Conservation (phyloP, 371 early-diverging fungal genomes). For the Lichtheimia ramosa region DNA sequence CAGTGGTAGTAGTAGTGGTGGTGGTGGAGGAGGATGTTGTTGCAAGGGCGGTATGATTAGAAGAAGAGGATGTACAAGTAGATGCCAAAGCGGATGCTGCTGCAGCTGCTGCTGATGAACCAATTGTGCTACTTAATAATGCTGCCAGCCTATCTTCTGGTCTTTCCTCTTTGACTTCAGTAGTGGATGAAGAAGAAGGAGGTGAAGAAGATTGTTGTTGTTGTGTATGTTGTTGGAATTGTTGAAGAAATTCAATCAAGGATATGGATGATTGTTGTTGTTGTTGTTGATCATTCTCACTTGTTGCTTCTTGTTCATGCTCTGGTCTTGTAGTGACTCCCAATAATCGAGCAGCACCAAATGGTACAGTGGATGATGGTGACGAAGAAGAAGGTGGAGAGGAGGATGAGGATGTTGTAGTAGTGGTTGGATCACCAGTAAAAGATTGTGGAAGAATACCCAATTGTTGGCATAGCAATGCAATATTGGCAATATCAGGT, state of each 20-base stretch:
- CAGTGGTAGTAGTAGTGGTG: neutral
- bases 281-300: slow-evolving; percentile 1
- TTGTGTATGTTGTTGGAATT: slow-evolving; percentile 12
- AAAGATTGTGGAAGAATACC: slow-evolving; percentile 17
- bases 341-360: slow-evolving; percentile 3
- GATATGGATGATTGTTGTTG: slow-evolving; percentile 13
- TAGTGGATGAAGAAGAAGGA: slow-evolving; percentile 10
- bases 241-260: slow-evolving; percentile 3
- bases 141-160: slow-evolving; percentile 14
- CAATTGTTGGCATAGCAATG: slow-evolving; percentile 47
- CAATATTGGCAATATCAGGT: slow-evolving; percentile 36
- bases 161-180: slow-evolving; percentile 22
- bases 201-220: slow-evolving; percentile 13
- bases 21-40: neutral
- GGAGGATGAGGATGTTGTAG: neutral
- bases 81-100: neutral
- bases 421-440: no score
- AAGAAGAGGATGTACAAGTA: neutral
- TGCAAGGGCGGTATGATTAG: neutral
- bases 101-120: neutral
- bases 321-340: slow-evolving; percentile 3
- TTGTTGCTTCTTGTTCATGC: slow-evolving; percentile 17
- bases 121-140: slow-evolving; percentile 8
- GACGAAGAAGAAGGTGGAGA: neutral
- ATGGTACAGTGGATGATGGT: slow-evolving; percentile 1